Evolutionary conservation across 805 yeast genomes (phyloP), one percentile per base, ranked within the genome.

Genomic region (Yarrowia alimentaria): DNA sequence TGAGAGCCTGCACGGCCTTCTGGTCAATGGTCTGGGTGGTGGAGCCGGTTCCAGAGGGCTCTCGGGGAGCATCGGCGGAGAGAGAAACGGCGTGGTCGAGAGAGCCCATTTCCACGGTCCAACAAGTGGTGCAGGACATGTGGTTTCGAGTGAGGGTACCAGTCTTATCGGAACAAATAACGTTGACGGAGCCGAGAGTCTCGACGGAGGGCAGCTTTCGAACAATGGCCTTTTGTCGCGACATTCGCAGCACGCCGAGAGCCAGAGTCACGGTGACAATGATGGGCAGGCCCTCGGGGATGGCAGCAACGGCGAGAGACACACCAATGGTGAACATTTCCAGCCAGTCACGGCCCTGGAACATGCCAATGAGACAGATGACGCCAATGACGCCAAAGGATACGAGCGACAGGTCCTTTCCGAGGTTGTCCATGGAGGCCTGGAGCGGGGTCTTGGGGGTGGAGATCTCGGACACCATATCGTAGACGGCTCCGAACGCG

Each of bases 301-400:
- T 93, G 3, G 99, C 99, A 45, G 99, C 99, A 14, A 93, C 99
- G 3, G 99, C 99, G 56, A 93, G 74, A 1, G 97, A 89, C 8
- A 93, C 99, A 1, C 96, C 87, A 53, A 93, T 89, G 66, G 91
- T 96, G 69, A 93, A 91, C 97, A 94, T 93, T 56, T 93, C 98
- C 53, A 93, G 75, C 96, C 97, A 90, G 8, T 85, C 77, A 56
- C 95, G 83, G 42, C 99, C 98, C 70, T 93, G 96, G 40, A 87
- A 53, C 16, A 93, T 75, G 53, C 99, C 99, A 58, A 93, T 75
- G 17, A 93, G 62, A 60, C 96, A 91, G 62, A 93, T 93, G n/a
- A 85, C 65, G 40, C 95, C 96, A 67, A 93, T 93, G 24, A 91
- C 83, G 19, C 74, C 79, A 69, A 93, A 93, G 68, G 94, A 83